Evolutionary conservation across 2,329 filamentous ascomycete genomes (phyloP), one percentile per base, ranked within the genome.

Genomic region (Aspergillus thermomutatus): DNA sequence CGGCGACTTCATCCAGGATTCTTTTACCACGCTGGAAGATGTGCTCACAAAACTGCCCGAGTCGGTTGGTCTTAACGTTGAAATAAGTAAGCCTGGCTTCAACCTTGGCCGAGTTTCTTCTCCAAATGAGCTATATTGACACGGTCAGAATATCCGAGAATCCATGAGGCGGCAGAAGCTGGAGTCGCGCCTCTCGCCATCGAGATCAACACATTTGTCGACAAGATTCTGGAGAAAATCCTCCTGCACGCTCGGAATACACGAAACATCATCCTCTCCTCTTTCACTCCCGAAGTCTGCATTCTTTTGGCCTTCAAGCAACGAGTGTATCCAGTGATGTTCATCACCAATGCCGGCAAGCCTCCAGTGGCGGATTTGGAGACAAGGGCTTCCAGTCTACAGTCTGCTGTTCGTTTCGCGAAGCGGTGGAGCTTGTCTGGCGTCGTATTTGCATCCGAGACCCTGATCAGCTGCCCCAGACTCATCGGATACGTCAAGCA

Each of bases 181-280:
- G 64, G 66, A 17, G 67, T 77, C 3, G 69, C 70, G 7, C 67
- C 72, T 0, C 60, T 72, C 49, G 72, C 66, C 9, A 69, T 76
- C 25, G 73, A 77, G 47, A 61, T 76, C 47, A 78, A 79, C 56
- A 68, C 64, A 17, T 77, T 73, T 57, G 62, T 77, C 40, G 75
- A 78, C 59, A 66, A 64, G 1, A 69, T 72, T 23, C 69, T 78
- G 1, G 60, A 66, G 6, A 64, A 60, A 19, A 58, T 76, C n/a
- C 65, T 63, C 49, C 57, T 55, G 3, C 61, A 64, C 19, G 67
- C 59, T 25, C 48, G 61, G 2, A 51, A n/a, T 3, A 28, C 57
- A 1, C 66, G 73, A 14, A 64, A 52, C 1, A 76, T 77, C 28
- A 67, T 76, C 14, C 51, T 71, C 6, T 66, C 62, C 9, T 67